phyloP scores from a whole-genome alignment of 768 basidiomycete species.

The Lenzites betulinus region DNA sequence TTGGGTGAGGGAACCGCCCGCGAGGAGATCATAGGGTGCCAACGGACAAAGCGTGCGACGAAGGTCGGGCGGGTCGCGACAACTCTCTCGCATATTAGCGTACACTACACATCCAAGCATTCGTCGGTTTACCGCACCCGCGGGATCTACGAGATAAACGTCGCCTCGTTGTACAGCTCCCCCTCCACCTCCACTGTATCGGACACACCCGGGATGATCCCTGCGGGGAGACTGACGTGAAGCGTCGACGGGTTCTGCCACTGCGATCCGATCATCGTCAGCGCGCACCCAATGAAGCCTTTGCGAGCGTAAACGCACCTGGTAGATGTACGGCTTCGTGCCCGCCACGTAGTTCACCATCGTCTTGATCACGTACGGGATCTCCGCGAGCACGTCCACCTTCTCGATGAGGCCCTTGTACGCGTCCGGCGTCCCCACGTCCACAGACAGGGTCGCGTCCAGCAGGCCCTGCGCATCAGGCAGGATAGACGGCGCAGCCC shows the following conservation, averaged over 20 bases:
- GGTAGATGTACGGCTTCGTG: constrained; percentile 93
- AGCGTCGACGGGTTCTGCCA: constrained; percentile 61
- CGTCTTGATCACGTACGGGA: constrained; percentile 89
- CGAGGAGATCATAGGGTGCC: too few relatives aligned
- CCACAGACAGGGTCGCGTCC: constrained; percentile 55
- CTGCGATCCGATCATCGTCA: constrained; percentile 34
- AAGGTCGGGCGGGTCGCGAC: too few relatives aligned
- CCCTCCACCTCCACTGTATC: constrained; percentile 59
- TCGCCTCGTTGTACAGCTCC: constrained; percentile 82
- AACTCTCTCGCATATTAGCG: neutral
- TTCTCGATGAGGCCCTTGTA: constrained; percentile 85
- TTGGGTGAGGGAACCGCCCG: too few relatives aligned
- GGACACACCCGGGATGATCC: constrained; percentile 42
- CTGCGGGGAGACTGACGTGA: constrained; percentile 45
- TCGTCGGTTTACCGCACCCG: neutral
- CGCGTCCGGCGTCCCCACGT: constrained; percentile 57
- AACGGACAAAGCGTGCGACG: too few relatives aligned
- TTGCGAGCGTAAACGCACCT: constrained; percentile 51
- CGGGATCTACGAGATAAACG: constrained; percentile 67
- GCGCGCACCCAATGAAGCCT: neutral
- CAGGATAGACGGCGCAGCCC: constrained; percentile 72
- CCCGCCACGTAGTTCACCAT: constrained; percentile 92
- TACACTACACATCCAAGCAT: neutral
- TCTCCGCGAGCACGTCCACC: constrained; percentile 93
- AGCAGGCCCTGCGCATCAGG: constrained; percentile 52